These are phyloP conservation scores for Scedosporium boydii DNA, from an alignment of 2,329 filamentous ascomycete species.

Conservation along the genomic window DNA sequence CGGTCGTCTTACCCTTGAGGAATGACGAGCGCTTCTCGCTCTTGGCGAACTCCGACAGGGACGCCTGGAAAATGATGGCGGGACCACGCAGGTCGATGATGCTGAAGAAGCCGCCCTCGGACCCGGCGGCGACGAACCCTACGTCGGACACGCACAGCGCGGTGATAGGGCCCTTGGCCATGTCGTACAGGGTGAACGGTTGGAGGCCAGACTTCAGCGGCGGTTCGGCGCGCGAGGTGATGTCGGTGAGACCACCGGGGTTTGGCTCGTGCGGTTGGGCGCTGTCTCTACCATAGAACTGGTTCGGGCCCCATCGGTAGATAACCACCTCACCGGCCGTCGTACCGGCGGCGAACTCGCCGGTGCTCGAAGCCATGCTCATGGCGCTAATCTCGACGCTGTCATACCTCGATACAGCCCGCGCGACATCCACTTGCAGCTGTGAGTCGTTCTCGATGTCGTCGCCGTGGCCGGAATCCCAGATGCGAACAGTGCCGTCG, in stretches of 20 bases:
- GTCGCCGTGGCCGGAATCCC: conserved; percentile 86
- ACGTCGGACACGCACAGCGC: conserved; percentile 81
- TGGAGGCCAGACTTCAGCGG: conserved; percentile 69
- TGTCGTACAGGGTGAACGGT: conserved; percentile 72
- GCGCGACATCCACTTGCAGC: conserved; percentile 78
- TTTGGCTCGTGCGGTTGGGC: conserved; percentile 42
- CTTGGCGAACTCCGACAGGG: conserved; percentile 64
- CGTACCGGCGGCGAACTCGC: conserved; percentile 77
- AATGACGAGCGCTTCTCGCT: conserved; percentile 70
- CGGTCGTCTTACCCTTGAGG: conserved; percentile 31
- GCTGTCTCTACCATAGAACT: conserved; percentile 59
- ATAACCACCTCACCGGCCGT: conserved; percentile 75
- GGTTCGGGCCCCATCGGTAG: conserved; percentile 82
- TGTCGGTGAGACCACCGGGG: conserved; percentile 64
- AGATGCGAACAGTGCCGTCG: conserved; percentile 83
- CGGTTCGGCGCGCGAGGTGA: conserved; percentile 62
- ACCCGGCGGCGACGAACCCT: conserved; percentile 82
- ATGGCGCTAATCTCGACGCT: conserved; percentile 70
- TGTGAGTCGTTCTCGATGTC: conserved; percentile 80
- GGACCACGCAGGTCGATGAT: conserved; percentile 86
- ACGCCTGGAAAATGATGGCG: conserved; percentile 66
- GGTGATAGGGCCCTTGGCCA: conserved; percentile 72
- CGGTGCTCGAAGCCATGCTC: conserved; percentile 69
- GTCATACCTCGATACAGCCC: conserved; percentile 70
- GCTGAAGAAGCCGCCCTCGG: conserved; percentile 69